Base-by-base conservation (phyloP, 208 protist genomes). In the Trypanosoma brucei region DNA sequence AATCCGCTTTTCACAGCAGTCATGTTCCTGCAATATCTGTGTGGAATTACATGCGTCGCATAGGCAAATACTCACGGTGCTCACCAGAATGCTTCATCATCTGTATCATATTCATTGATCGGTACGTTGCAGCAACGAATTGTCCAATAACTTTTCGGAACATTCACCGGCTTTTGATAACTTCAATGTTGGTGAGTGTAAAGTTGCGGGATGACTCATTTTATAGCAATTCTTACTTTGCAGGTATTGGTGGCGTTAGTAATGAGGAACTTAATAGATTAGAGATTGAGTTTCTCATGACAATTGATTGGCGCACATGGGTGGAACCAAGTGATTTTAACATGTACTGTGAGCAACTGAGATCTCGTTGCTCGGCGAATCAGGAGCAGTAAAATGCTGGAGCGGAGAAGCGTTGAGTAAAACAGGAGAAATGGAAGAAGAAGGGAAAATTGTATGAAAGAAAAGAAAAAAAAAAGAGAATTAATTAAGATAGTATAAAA, bases 51-150 rank as follows among this genome's bases (percentile, higher is more conserved):
- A 56, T 96, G n/a, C 51, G 84, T 11, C 86, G 95, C 49, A 95
- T 97, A 59, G 80, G 83, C 51, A 95, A 93, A 63, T 97, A 97
- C 72, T 88, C 84, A 0, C 62, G 58, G 9, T 97, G 94, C 65
- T 92, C 83, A 1, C 71, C 82, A 39, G 86, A 97, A 78, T 97
- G 92, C 67, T 95, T 97, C 60, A 79, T 97, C 44, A 56, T 97
- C 42, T 81, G 88, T 9, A 76, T 95, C 31, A 84, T 98, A 9
- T 83, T 96, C 58, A 91, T 98, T 53, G 91, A 98, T 56, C 88
- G 90, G 31, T 91, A 96, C 59, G 68, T 80, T 6, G 61, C 68
- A 13, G 59, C 60, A 46, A 92, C 85, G 0, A 71, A 69, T 35
- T 81, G 76, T 62, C 56, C 77, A 62, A 63, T 95, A 8, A 88